Conservation (phyloP, 306 rosid genomes). For the Nissolia schottii region DNA sequence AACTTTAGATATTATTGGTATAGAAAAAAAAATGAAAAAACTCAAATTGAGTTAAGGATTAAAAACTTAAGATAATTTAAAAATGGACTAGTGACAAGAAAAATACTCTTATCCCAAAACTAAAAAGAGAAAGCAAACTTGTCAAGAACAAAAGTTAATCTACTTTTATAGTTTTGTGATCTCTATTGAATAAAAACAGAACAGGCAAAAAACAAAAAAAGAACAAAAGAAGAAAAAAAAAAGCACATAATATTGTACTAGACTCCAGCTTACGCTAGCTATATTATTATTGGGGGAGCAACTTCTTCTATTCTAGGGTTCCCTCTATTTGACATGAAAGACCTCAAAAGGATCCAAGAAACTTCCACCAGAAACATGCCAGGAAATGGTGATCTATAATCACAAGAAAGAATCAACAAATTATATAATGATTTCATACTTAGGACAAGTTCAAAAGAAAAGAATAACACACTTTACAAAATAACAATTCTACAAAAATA, state of each 20-base stretch:
- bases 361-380: constrained; percentile 20
- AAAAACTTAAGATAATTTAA: too few species aligned
- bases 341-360: constrained; percentile 13
- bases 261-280: neutral
- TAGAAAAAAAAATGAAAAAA: too few species aligned
- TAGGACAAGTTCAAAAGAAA: neutral
- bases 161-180: neutral
- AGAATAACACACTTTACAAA: neutral
- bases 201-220: too few species aligned
- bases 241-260: neutral
- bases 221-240: too few species aligned
- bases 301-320: neutral
- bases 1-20: too few species aligned
- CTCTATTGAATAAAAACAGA: neutral
- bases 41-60: too few species aligned
- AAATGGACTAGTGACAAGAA: too few species aligned
- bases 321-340: neutral
- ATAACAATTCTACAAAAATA: too few species aligned
- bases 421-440: neutral
- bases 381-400: neutral
- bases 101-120: neutral
- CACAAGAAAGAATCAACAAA: constrained; percentile 11
- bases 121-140: neutral
- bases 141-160: neutral
- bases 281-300: neutral